Evolutionary conservation across 495 filamentous ascomycete genomes (phyloP), one percentile per base, ranked within the genome.

Genomic region (Tuber umbilicatum): DNA sequence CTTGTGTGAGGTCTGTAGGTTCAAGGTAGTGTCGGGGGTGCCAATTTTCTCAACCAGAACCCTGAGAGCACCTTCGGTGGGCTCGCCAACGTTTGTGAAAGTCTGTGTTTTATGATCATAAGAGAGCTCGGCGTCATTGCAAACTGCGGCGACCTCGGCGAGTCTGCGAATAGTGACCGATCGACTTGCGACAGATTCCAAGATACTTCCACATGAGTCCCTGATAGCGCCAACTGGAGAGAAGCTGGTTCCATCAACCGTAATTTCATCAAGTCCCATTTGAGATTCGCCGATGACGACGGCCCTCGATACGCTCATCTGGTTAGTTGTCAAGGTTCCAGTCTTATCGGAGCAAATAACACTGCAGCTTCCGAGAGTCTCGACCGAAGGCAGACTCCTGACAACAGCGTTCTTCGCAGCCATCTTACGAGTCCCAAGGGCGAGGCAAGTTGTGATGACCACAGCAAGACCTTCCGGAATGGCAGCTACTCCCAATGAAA

Each of bases 261-360:
- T 90, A 45, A 98, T 87, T 78, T 98, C 94, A 79, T 97, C 93
- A 23, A 99, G 84, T 64, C 89, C 90, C 70, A 86, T 87, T 50
- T 93, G 94, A 71, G 88, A 85, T 74, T 89, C 87, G 78, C 87
- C 90, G 80, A 99, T 85, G 82, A 92, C 92, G 41, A 97, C 92
- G 60, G 97, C 86, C 84, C 94, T 97, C 83, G 89, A 94, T 72
- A 97, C 96, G 81, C 95, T 97, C 96, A 99, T 99, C 84, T 99
- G 94, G 85, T 98, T 99, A 47, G 96, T 99, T 39, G 96, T 99
- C 82, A 99, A 85, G 37, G 96, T 99, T 76, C 96, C 96, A 2
- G 96, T 99, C 87, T 99, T 99, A 86, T 99, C 96, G n/a, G 96
- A 99, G 86, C 96, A 99, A 82, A 99, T 97, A 73, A 99, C 94